Percentiles rank a stretch among this genome's conserved stretches.
Conservation (phyloP, 2,329 filamentous ascomycete genomes). For the Fusarium marasasianum region DNA sequence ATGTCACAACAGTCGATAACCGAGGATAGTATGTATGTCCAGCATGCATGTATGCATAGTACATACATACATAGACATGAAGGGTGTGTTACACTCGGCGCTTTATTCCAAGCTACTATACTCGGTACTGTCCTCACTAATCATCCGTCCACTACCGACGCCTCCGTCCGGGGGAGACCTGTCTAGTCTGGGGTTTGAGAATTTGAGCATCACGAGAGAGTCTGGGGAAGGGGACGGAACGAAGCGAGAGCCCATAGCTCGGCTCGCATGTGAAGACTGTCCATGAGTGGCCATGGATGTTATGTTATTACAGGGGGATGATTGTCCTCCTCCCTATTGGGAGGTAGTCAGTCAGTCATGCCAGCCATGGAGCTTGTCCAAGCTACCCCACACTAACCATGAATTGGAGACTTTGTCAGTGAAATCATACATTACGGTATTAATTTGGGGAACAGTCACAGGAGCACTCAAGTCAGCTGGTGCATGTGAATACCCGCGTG, state of each 20-base stretch:
- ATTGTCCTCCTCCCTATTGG: background rate
- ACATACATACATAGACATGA: background rate
- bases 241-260: slow-evolving; percentile 6
- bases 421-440: background rate
- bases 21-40: background rate
- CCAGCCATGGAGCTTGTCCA: background rate
- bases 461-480: background rate
- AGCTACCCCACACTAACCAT: slow-evolving; percentile 1
- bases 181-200: slow-evolving; percentile 2
- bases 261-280: slow-evolving; percentile 17
- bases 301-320: background rate
- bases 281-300: background rate
- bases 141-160: slow-evolving; percentile 26
- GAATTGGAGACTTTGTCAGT: background rate
- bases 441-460: background rate
- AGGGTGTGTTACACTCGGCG: slow-evolving; percentile 21
- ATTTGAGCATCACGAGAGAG: slow-evolving; percentile 8
- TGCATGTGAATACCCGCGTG: background rate
- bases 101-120: slow-evolving; percentile 8
- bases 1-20: slow-evolving; percentile 14
- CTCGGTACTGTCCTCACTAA: slow-evolving; percentile 6
- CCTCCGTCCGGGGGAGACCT: slow-evolving; percentile 3
- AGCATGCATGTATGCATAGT: background rate
- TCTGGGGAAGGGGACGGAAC: slow-evolving; percentile 5
- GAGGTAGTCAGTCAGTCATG: background rate